phyloP scores from a whole-genome alignment of 1,284 basidiomycete species.

The Pulchroboletus neoregius region DNA sequence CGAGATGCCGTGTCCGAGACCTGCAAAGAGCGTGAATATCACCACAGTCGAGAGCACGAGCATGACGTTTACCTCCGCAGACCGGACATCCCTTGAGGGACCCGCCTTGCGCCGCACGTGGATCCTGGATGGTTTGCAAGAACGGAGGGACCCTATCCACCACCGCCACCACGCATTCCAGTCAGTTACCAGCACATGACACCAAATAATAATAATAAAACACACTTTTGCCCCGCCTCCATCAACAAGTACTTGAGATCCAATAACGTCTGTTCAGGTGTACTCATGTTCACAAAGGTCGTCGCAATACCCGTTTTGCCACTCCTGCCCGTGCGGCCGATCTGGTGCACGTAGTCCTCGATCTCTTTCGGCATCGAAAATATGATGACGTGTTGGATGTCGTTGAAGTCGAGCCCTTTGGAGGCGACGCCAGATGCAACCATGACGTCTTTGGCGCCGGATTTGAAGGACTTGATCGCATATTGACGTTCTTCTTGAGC shows the following conservation, averaged over 20 bases:
- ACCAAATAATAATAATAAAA: not conserved
- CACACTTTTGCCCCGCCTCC: slow-evolving; percentile 93
- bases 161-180: not conserved
- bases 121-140: slow-evolving; percentile 88
- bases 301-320: slow-evolving; percentile 99
- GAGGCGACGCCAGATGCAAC: slow-evolving; percentile 97
- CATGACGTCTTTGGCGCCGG: slow-evolving; percentile 98
- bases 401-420: slow-evolving; percentile 97
- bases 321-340: slow-evolving; percentile 94
- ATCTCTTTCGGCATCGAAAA: slow-evolving; percentile 99
- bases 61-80: slow-evolving; percentile 75
- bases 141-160: slow-evolving; percentile 87
- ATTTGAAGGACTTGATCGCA: slow-evolving; percentile 96
- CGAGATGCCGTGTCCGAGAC: slow-evolving; percentile 88
- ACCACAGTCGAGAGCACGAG: not conserved
- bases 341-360: slow-evolving; percentile 98
- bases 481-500: slow-evolving; percentile 99
- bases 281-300: slow-evolving; percentile 99
- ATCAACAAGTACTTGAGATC: slow-evolving; percentile 97
- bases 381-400: slow-evolving; percentile 97
- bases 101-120: slow-evolving; percentile 74
- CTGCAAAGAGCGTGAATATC: slow-evolving; percentile 36
- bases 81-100: slow-evolving; percentile 87
- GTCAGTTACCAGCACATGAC: not conserved
- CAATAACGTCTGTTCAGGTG: slow-evolving; percentile 90